Base-by-base conservation (phyloP, 305 asterid genomes). In the Stenogyne calaminthoides region DNA sequence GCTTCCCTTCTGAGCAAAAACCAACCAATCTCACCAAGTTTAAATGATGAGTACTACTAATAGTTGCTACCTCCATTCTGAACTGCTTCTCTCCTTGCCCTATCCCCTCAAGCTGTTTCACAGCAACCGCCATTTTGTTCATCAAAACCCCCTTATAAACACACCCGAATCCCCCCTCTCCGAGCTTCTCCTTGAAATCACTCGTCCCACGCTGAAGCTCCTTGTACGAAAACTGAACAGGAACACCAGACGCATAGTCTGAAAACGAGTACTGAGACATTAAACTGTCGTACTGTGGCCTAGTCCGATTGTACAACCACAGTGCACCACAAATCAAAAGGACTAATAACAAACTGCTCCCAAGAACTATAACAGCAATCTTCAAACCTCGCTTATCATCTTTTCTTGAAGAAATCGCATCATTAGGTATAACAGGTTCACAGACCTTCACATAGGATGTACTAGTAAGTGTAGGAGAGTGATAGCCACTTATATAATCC, bases 11-110 rank as follows among this genome's bases (percentile, higher is more conserved):
- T 0, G 92, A 88, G 80, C 96, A 88, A 60, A 89, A 89, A 3
- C 97, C 97, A 7, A 89, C 69, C 76, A 91, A 56, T 60, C 94
- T 85, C 76, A 89, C 96, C 64, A 91, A 77, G 78, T 91, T 91
- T 70, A 89, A 81, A 77, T 91, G 97, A 79, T 91, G 97, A 37
- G 92, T 88, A 71, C 88, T 89, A 44, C 91, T 91, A n/a, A 88
- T 90, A 0, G 96, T 88, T 2, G 92, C 91, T 9, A 91, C 94
- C 76, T 89, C 92, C 94, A 89, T 87, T 59, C 87, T 69, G 61
- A 91, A 91, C 79, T 91, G 91, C 58, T 80, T 91, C 80, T 91
- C 97, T 10, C 96, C 97, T 64, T 88, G 94, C 64, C 88, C 97
- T 0, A 89, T 85, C 54, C 92, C 92, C 75, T 91, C 97, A 12